These are phyloP conservation scores for Musa balbisiana DNA, from an alignment of 202 grass and related monocot genomes.

Conservation along the genomic window DNA sequence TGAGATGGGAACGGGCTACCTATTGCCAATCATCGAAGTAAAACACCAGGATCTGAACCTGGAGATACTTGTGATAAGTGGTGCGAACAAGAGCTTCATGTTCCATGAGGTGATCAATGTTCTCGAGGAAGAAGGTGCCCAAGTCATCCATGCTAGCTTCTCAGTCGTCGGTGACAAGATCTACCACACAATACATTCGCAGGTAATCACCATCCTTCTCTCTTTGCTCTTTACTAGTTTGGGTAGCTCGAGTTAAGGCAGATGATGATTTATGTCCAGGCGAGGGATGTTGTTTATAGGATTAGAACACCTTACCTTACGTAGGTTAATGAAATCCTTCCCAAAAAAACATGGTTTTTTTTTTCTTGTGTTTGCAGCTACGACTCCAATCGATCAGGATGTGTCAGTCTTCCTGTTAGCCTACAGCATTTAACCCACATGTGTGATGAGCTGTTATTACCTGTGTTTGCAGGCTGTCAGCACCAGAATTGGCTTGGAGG, in stretches of 20 bases:
- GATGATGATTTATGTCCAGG: background rate
- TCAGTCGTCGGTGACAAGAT: constrained; percentile 32
- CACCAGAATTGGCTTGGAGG: constrained; percentile 55
- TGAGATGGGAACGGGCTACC: background rate
- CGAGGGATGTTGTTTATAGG: background rate
- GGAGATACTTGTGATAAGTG: constrained; percentile 53
- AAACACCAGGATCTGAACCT: constrained; percentile 32
- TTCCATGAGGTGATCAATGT: constrained; percentile 46
- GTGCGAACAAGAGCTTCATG: constrained; percentile 26
- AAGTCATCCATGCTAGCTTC: constrained; percentile 41
- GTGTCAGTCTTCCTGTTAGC: too few species aligned
- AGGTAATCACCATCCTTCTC: constrained; percentile 21
- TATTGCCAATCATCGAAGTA: constrained; percentile 40
- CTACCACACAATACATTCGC: constrained; percentile 49
- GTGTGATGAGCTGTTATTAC: background rate
- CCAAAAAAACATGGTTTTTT: too few species aligned
- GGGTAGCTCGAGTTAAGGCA: background rate
- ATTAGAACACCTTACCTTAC: background rate
- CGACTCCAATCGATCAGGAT: too few species aligned
- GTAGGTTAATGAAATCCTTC: background rate
- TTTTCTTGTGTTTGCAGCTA: too few species aligned
- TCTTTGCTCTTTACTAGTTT: background rate
- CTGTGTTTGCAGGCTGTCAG: constrained; percentile 36
- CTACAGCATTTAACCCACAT: too few species aligned
- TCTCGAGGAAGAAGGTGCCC: constrained; percentile 65